Evolutionary conservation across 176 grass and related monocot species (phyloP).

Genomic region (Rhynchospora breviuscula): DNA sequence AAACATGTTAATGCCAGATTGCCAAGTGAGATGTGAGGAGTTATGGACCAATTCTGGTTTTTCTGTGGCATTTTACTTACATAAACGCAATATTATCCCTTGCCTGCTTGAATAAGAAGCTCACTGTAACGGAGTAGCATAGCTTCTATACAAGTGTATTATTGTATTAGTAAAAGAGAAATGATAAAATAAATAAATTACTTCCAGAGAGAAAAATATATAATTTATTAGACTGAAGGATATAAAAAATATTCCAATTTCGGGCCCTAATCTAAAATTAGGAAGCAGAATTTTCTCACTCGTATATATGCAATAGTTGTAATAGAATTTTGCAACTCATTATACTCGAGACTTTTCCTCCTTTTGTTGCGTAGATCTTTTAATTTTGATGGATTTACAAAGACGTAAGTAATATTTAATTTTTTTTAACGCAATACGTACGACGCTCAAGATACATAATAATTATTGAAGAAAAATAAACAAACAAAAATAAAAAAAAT

Average conservation of each 20-base stretch:
- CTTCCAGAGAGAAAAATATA: background rate
- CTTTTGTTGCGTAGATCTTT: background rate
- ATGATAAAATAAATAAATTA: background rate
- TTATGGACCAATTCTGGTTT: background rate
- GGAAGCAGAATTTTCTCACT: background rate
- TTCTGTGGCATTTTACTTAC: background rate
- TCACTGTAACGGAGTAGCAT: background rate
- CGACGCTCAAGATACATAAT: too few relatives aligned
- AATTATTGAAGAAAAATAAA: background rate
- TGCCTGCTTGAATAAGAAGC: background rate
- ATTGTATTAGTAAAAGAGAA: background rate
- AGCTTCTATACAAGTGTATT: background rate
- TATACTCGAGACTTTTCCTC: background rate
- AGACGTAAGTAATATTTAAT: background rate
- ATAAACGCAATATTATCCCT: background rate
- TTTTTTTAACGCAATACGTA: too few relatives aligned
- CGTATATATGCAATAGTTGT: background rate
- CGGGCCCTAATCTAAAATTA: background rate
- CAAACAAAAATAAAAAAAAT: background rate
- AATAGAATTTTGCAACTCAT: background rate
- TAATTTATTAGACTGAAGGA: background rate
- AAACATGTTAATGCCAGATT: constrained; percentile 25
- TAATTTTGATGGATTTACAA: background rate
- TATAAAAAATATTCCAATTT: background rate
- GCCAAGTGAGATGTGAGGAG: constrained; percentile 1